These are phyloP conservation scores for Nicotiana tabacum DNA, from an alignment of 257 asterid species.

Conservation along the genomic window DNA sequence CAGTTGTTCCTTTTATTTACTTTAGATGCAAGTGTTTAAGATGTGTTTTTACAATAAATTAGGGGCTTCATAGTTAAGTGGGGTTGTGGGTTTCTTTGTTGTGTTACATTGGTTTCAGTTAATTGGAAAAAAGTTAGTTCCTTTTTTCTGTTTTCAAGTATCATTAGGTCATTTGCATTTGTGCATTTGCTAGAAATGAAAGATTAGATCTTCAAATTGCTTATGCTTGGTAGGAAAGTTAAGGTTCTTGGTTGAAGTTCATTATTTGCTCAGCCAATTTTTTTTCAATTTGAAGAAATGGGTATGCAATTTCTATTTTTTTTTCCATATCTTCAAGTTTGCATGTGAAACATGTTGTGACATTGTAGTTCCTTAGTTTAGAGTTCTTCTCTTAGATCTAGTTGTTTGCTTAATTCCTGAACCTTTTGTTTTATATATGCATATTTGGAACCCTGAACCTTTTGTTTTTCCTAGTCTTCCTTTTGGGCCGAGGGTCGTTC, in stretches of 20 bases:
- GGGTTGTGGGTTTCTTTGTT: slow-evolving; percentile 11
- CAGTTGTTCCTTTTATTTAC: slow-evolving; percentile 27
- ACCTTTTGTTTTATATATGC: no score
- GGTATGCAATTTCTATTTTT: slow-evolving; percentile 24
- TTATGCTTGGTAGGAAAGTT: not conserved
- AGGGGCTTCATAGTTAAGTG: slow-evolving; percentile 7
- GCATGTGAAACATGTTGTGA: not conserved
- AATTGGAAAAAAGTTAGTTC: not conserved
- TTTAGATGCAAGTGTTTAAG: slow-evolving; percentile 44
- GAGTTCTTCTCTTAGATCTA: slow-evolving; percentile 31
- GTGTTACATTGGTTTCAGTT: not conserved
- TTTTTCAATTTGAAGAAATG: slow-evolving; percentile 25
- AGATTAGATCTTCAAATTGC: not conserved
- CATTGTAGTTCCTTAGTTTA: slow-evolving; percentile 5
- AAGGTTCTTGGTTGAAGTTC: slow-evolving; percentile 23
- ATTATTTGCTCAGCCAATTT: slow-evolving; percentile 4
- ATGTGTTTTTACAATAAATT: slow-evolving; percentile 24
- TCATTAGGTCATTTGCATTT: slow-evolving; percentile 19
- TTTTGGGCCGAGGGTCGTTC: not conserved
- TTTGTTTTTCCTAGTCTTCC: no score
- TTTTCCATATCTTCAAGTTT: not conserved
- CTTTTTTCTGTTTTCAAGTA: not conserved
- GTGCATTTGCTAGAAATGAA: slow-evolving; percentile 22
- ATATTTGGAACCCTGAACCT: no score
- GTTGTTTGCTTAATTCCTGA: slow-evolving; percentile 6